Evolutionary conservation across 148 eudicot species (phyloP).

Genomic region (Drosera capensis): DNA sequence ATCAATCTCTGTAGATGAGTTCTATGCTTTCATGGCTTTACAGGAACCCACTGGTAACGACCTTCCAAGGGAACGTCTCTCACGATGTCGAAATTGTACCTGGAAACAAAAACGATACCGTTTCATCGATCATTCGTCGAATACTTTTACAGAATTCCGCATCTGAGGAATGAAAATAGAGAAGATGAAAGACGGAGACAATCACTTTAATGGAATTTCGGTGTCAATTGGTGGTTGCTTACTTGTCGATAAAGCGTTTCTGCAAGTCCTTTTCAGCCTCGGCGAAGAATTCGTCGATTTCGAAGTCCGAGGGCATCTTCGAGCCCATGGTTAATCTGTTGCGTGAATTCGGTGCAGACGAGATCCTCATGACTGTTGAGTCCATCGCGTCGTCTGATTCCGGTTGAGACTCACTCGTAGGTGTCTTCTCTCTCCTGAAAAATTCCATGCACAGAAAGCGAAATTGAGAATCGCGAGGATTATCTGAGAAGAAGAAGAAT

Average conservation of each 20-base stretch:
- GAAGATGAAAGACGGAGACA: not conserved
- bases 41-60: conserved; percentile 68
- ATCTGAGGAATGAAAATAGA: not conserved
- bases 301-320: conserved; percentile 55
- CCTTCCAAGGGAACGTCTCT: conserved; percentile 70
- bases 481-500: not conserved
- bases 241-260: conserved; percentile 59
- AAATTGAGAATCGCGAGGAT: not conserved
- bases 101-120: conserved; percentile 7
- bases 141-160: not conserved
- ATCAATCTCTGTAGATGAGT: too few relatives aligned
- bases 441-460: not conserved
- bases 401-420: conserved; percentile 5
- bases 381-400: not conserved
- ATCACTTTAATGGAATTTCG: not conserved
- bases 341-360: conserved; percentile 10
- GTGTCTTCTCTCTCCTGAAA: conserved; percentile 20
- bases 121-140: not conserved
- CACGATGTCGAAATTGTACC: conserved; percentile 73
- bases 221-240: not conserved
- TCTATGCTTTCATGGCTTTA: conserved; percentile 52
- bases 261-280: conserved; percentile 58
- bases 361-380: conserved; percentile 2
- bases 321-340: conserved; percentile 6
- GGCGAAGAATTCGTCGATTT: conserved; percentile 68